phyloP scores from a whole-genome alignment of 2,329 filamentous ascomycete species.

The Coleophoma eucalyptorum region DNA sequence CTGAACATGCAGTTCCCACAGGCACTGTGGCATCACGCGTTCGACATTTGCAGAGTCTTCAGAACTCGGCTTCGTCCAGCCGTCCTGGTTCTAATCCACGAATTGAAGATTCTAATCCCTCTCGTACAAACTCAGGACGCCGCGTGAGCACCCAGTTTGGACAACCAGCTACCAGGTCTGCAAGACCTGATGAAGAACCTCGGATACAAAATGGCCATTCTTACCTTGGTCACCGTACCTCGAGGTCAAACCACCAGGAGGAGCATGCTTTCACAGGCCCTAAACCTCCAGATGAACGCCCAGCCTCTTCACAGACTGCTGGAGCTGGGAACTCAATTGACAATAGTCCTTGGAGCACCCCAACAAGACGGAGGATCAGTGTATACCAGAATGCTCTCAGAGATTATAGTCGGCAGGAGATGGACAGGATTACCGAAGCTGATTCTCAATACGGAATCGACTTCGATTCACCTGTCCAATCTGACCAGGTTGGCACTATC shows the following conservation, averaged over 20 bases:
- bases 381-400: neutral
- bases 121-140: slow-evolving; percentile 27
- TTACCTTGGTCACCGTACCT: slow-evolving; percentile 19
- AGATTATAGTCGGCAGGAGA: neutral
- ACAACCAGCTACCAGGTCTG: slow-evolving; percentile 19
- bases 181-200: slow-evolving; percentile 19
- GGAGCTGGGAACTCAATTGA: neutral
- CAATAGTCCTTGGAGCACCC: too few relatives aligned
- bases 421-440: neutral
- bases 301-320: neutral
- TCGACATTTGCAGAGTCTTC: slow-evolving; percentile 26
- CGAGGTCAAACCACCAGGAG: slow-evolving; percentile 19
- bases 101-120: slow-evolving; percentile 22
- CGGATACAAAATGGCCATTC: slow-evolving; percentile 23
- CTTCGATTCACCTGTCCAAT: too few relatives aligned
- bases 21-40: slow-evolving; percentile 31
- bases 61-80: slow-evolving; percentile 13
- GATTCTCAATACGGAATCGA: neutral
- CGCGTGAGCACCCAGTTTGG: slow-evolving; percentile 19
- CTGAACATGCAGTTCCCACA: slow-evolving; percentile 20
- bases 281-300: neutral
- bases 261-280: slow-evolving; percentile 14
- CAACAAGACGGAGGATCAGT: neutral
- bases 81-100: slow-evolving; percentile 12
- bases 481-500: too few relatives aligned